phyloP scores from a whole-genome alignment of 2,329 filamentous ascomycete species.

The Hawksworthiomyces lignivorus region DNA sequence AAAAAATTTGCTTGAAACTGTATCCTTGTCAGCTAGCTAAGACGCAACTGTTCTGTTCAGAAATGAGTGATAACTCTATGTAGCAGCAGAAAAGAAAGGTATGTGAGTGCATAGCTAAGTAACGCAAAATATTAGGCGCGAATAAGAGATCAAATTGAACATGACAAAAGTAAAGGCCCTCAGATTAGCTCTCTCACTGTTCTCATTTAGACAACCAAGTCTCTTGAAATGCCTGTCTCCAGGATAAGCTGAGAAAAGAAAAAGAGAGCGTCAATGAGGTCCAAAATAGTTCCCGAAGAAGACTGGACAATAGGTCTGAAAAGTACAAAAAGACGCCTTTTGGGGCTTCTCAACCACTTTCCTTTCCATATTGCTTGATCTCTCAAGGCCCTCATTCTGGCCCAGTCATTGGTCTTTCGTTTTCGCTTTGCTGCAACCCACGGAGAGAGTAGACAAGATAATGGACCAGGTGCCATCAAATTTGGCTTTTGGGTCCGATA shows the following conservation, averaged over 20 bases:
- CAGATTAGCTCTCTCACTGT: slow-evolving; percentile 16
- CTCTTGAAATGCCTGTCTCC: not conserved
- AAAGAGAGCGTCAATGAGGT: slow-evolving; percentile 1
- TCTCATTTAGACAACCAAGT: slow-evolving; percentile 7
- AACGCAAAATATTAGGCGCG: no score
- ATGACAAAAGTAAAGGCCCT: slow-evolving; percentile 15
- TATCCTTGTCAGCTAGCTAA: no score
- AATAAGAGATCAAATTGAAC: not conserved
- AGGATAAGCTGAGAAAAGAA: not conserved
- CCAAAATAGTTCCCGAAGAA: no score
- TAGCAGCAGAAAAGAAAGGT: not conserved
- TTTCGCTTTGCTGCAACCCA: not conserved
- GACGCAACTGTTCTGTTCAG: no score
- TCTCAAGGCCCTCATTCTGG: not conserved
- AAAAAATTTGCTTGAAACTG: no score
- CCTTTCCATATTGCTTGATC: no score
- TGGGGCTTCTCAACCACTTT: no score
- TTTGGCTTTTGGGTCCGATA: slow-evolving; percentile 15
- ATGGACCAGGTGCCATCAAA: slow-evolving; percentile 8
- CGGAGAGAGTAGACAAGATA: not conserved
- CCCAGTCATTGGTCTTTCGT: slow-evolving; percentile 2
- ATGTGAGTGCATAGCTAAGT: no score
- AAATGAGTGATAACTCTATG: not conserved
- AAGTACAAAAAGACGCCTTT: no score
- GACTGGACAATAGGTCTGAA: no score